Evolutionary conservation across 75 land plant genomes (phyloP).

Genomic region (Pinus tabuliformis): DNA sequence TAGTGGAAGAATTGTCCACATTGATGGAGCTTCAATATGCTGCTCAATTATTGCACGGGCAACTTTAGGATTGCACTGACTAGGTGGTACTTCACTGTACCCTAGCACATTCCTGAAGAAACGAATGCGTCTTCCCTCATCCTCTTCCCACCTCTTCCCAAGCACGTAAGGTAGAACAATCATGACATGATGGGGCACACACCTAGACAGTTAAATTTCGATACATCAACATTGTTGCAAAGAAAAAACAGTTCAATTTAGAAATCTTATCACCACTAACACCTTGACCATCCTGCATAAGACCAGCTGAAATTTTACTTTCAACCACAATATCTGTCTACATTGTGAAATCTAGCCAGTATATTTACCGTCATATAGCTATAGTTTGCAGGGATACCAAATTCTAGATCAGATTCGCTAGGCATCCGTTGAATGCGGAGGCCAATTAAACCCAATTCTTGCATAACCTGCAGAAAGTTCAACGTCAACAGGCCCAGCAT

Average conservation of each 20-base stretch:
- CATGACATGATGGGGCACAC: slow-evolving; percentile 99
- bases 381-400: slow-evolving; percentile 89
- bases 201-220: slow-evolving; percentile 40
- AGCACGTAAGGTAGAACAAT: slow-evolving; percentile 92
- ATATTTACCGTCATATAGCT: slow-evolving; percentile 83
- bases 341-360: neutral
- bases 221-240: neutral
- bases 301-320: neutral
- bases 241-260: neutral
- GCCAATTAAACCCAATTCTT: slow-evolving; percentile 93
- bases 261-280: neutral
- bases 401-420: slow-evolving; percentile 77
- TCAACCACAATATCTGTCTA: too few species aligned
- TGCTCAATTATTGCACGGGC: slow-evolving; percentile 65
- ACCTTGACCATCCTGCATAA: neutral
- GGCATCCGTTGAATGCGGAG: slow-evolving; percentile 98
- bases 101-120: slow-evolving; percentile 58
- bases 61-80: slow-evolving; percentile 61
- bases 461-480: slow-evolving; percentile 68
- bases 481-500: neutral
- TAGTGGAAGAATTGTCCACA: slow-evolving; percentile 99
- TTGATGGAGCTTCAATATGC: slow-evolving; percentile 91
- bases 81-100: slow-evolving; percentile 65
- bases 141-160: slow-evolving; percentile 99
- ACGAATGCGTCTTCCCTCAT: slow-evolving; percentile 67